Evolutionary conservation across 148 eudicot species (phyloP).

Genomic region (Rhododendron vialii): DNA sequence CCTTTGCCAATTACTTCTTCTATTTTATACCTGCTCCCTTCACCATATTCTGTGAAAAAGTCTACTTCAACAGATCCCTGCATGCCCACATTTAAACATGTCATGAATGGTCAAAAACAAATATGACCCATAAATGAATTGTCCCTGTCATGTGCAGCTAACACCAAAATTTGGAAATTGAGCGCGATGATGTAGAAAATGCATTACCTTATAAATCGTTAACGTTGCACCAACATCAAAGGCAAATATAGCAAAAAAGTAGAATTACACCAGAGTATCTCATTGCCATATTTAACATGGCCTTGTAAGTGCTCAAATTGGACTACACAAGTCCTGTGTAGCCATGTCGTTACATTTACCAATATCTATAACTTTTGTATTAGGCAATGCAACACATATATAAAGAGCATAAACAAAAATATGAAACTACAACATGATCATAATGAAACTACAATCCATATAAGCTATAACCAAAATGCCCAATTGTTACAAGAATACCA

Average conservation of each 20-base stretch:
- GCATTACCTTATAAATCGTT: not conserved
- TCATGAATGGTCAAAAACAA: not conserved
- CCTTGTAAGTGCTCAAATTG: not conserved
- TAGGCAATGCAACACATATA: not conserved
- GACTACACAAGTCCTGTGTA: not conserved
- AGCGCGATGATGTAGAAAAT: not conserved
- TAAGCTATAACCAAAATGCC: not conserved
- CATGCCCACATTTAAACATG: slow-evolving; percentile 18
- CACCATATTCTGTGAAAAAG: slow-evolving; percentile 88
- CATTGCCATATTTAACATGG: not conserved
- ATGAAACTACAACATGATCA: not conserved
- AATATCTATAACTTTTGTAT: not conserved
- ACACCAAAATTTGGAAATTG: not conserved
- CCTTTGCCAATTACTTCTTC: slow-evolving; percentile 91
- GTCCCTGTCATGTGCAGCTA: not conserved
- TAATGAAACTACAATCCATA: not conserved
- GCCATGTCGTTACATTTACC: not conserved
- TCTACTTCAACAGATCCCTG: slow-evolving; percentile 75
- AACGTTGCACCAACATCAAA: not conserved
- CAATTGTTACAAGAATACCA: not conserved
- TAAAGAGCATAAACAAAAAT: not conserved
- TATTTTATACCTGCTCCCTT: slow-evolving; percentile 68
- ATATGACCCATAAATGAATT: not conserved
- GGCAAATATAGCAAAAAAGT: not conserved
- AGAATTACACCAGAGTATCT: not conserved